Evolutionary conservation across 2,329 filamentous ascomycete genomes (phyloP).

Genomic region (Incumbomyces delicatus): DNA sequence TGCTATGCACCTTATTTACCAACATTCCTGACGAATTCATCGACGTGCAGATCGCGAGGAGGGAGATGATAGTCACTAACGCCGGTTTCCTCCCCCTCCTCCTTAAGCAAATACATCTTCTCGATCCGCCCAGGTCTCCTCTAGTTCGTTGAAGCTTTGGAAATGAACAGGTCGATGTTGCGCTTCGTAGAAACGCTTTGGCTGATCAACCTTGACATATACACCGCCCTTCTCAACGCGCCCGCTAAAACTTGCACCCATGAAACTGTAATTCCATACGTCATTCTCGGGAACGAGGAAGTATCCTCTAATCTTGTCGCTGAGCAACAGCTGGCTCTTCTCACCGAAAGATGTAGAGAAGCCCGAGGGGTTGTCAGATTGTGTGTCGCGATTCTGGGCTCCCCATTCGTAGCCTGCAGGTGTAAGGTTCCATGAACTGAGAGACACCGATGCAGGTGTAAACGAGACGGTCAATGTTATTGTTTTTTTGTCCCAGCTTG

Average conservation of each 20-base stretch:
- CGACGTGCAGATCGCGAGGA: too few species aligned
- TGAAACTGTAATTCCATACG: slow-evolving; percentile 97
- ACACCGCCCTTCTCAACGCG: slow-evolving; percentile 83
- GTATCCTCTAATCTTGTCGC: slow-evolving; percentile 87
- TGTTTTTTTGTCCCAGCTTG: slow-evolving; percentile 76
- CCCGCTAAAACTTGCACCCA: slow-evolving; percentile 72
- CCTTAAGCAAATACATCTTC: slow-evolving; percentile 83
- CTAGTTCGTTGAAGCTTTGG: slow-evolving; percentile 91
- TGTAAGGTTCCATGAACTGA: slow-evolving; percentile 87
- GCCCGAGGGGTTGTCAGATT: slow-evolving; percentile 86
- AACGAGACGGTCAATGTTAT: slow-evolving; percentile 93
- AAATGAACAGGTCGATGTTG: slow-evolving; percentile 90
- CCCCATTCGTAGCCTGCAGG: slow-evolving; percentile 95
- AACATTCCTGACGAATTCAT: too few species aligned
- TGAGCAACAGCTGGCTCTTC: slow-evolving; percentile 87
- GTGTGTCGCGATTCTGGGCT: slow-evolving; percentile 84
- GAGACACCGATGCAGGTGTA: slow-evolving; percentile 88
- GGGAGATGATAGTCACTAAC: too few species aligned
- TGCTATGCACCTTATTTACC: too few species aligned
- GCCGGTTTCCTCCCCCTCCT: too few species aligned
- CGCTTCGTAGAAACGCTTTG: slow-evolving; percentile 77
- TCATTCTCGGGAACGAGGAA: slow-evolving; percentile 88
- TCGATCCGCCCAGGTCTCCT: slow-evolving; percentile 92
- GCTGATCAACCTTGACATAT: slow-evolving; percentile 88
- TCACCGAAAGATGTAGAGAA: slow-evolving; percentile 88